These are phyloP conservation scores for Neltuma alba DNA, from an alignment of 306 rosid species.

Conservation along the genomic window DNA sequence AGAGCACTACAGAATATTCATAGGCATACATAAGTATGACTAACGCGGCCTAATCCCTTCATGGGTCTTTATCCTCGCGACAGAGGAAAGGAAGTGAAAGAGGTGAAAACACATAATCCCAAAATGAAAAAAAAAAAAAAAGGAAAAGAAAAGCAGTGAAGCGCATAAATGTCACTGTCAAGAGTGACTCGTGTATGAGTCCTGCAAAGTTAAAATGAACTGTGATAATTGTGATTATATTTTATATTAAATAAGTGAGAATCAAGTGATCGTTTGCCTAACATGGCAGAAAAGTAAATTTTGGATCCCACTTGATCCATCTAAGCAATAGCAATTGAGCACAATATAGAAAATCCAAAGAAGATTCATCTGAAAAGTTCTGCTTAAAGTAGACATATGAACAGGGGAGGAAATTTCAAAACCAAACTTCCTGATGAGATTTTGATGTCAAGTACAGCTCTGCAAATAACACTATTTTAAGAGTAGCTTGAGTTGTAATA, in stretches of 20 bases:
- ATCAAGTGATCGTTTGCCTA: not conserved
- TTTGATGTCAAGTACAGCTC: no score
- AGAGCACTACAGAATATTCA: not conserved
- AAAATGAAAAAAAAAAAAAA: not conserved
- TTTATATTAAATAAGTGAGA: not conserved
- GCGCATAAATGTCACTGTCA: conserved; percentile 32
- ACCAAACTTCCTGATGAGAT: not conserved
- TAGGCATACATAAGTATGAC: not conserved
- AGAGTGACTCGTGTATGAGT: conserved; percentile 21
- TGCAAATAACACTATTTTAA: no score
- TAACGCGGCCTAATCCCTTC: no score
- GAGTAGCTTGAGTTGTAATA: not conserved
- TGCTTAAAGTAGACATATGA: not conserved
- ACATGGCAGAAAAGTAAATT: not conserved
- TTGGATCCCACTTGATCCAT: not conserved
- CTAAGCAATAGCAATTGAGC: not conserved
- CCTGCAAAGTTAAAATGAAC: conserved; percentile 9
- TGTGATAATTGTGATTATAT: not conserved
- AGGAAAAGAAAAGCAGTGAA: not conserved
- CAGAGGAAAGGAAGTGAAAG: not conserved
- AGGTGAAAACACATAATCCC: not conserved
- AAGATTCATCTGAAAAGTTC: not conserved
- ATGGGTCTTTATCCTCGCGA: no score
- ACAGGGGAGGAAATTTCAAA: not conserved
- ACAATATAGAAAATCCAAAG: not conserved